Evolutionary conservation across 169 alveolate genomes (phyloP), one percentile per base, ranked within the genome.

Genomic region (Cryptosporidium andersoni): DNA sequence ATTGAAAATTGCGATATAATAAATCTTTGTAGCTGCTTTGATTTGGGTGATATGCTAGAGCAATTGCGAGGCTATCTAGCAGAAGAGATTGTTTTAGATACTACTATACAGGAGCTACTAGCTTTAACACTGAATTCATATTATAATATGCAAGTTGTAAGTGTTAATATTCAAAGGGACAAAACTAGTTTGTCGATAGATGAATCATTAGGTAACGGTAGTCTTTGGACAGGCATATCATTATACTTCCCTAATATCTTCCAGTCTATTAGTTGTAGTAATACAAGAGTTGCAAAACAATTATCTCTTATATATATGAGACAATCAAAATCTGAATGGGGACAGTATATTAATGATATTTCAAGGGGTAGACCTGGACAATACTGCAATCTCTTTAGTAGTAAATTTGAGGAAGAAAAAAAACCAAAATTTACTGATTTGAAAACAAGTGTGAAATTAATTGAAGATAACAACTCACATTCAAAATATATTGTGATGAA

Each of bases 21-120:
- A 52, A 88, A 89, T 81, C 53, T 90, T 16, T 90, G 93, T 66
- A 66, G 91, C 63, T 90, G 93, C 52, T 81, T 65, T 68, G 93
- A 90, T 51, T 51, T 90, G 66, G 66, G 80, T 65, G 91, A 90
- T 64, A 88, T 85, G 89, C 85, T 90, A n/a, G 89, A 74, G 47
- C 62, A 55, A 48, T 45, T 74, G 11, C 55, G 85, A 74, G 48
- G 65, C 37, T 67, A 82, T 62, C 88, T 90, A 52, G 66, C 89
- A 37, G 82, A 64, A 49, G 89, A 88, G 53, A 81, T 80, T 62
- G 60, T 66, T 8, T 34, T 81, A 52, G 90, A 88, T 8, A 37
- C 65, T 25, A 68, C 89, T 4, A 51, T 89, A 34, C 81, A 81
- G 40, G 91, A 82, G 45, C 9, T 74, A 74, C 60, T 74, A 39